Evolutionary conservation across 176 grass and related monocot species (phyloP), one percentile per base, ranked within the genome.

Genomic region (Otatea glauca): DNA sequence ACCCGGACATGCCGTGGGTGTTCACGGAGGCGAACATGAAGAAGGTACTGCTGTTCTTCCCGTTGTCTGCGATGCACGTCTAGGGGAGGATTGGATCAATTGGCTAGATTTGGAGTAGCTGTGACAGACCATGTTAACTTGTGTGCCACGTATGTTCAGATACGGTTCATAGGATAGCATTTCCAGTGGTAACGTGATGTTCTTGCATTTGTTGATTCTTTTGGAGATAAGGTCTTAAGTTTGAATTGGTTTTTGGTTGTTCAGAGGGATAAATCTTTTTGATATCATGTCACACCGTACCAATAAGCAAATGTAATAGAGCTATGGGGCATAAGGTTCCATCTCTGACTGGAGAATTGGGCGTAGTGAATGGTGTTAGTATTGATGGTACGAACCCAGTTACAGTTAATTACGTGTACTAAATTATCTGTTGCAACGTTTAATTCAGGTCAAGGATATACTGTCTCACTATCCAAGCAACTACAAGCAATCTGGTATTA

Each of bases 401-500:
- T 78, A 23, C 34, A 48, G 9, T 86, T 58, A 67, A 25, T 44
- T 27, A 9, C 60, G 9, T 77, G 35, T 0, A 27, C 39, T 75
- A 54, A 42, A 67, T 8, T 54, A 3, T 76, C 12, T 50, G 29
- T 45, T 73, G 23, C 11, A 25, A 76, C 53, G 20, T 45, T 56
- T 21, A 56, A 56, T 84, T 79, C 54, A 98, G 93, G 96, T 86
- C 39, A 91, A 94, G 13, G 93, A 99, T 11, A 96, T 96, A 37
- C 34, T 99, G 18, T 96, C 93, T 49, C 89, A 96, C 72, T 99
- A 99, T 78, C 91, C 96, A 72, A 92, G 91, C 65, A 99, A 99
- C 82, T 99, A 99, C 81, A 99, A 96, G 91, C 96, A 96, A 83
- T 99, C 96, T 61, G 93, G 89, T 73, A 86, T 96, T 86, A 96